Conservation (phyloP, 225 moss, liverwort and hornwort species). For the Bryoerythrophyllum caledonicum region DNA sequence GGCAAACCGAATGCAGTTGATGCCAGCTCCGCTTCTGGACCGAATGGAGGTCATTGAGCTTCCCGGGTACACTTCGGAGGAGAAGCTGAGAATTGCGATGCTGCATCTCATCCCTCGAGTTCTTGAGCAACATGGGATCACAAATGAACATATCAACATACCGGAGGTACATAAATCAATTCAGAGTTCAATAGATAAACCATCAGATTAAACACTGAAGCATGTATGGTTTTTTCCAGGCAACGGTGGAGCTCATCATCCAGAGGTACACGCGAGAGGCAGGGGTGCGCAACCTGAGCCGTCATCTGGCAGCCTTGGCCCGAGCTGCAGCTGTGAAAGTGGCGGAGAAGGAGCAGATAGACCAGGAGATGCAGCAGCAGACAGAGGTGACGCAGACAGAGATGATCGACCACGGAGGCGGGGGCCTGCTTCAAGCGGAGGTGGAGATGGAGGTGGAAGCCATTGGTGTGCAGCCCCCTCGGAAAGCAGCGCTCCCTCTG, state of each 20-base stretch:
- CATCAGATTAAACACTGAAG: not conserved
- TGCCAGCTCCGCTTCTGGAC: conserved; percentile 64
- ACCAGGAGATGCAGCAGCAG: conserved; percentile 19
- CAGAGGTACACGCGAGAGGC: conserved; percentile 70
- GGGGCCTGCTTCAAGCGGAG: conserved; percentile 43
- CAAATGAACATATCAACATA: conserved; percentile 50
- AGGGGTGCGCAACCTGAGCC: conserved; percentile 57
- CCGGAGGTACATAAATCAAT: conserved; percentile 41
- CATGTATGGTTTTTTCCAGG: conserved; percentile 27
- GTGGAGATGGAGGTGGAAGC: conserved; percentile 56
- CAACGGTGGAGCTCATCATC: conserved; percentile 56
- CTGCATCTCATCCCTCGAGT: conserved; percentile 61
- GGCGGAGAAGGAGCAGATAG: conserved; percentile 47
- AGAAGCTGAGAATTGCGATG: conserved; percentile 64
- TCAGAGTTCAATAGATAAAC: not conserved
- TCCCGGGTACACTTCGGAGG: conserved; percentile 61
- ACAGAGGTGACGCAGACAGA: conserved; percentile 34
- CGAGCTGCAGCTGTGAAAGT: conserved; percentile 69
- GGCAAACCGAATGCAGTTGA: conserved; percentile 54
- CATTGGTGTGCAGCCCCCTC: conserved; percentile 20
- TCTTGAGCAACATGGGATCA: conserved; percentile 64
- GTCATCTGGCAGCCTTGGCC: conserved; percentile 61
- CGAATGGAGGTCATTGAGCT: conserved; percentile 73
- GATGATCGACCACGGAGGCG: conserved; percentile 41
- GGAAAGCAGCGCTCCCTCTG: conserved; percentile 15